Evolutionary conservation across 148 eudicot genomes (phyloP).

Genomic region (Chenopodium album): DNA sequence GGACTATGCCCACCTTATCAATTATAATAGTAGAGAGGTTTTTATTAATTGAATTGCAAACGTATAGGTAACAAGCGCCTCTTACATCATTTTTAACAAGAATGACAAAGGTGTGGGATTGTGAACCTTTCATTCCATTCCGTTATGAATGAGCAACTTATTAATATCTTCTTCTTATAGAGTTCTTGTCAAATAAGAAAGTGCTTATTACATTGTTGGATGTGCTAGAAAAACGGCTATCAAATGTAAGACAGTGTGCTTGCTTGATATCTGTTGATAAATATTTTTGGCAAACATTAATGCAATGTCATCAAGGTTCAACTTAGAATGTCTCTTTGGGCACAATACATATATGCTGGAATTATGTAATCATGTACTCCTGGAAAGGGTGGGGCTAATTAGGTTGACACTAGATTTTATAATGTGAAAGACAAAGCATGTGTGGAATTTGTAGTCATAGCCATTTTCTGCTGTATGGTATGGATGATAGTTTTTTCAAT

Average conservation of each 20-base stretch:
- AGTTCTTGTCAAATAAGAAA: not conserved
- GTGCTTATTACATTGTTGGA: not conserved
- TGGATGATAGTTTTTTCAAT: not conserved
- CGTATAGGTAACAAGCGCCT: no score
- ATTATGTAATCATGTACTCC: not conserved
- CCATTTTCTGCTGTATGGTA: not conserved
- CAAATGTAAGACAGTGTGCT: not conserved
- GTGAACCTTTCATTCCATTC: not conserved
- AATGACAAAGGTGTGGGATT: no score
- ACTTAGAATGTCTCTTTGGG: not conserved
- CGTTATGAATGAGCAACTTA: not conserved
- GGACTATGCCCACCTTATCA: no score
- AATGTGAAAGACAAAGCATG: not conserved
- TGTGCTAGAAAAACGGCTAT: not conserved
- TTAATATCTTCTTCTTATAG: not conserved
- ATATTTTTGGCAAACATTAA: no score
- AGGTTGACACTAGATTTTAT: not conserved
- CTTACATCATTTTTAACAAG: not conserved
- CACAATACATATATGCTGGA: not conserved
- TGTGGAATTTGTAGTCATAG: not conserved
- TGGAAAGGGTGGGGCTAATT: not conserved
- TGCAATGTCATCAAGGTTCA: not conserved
- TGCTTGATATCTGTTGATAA: not conserved
- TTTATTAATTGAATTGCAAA: no score
- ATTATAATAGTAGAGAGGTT: no score